Percentiles rank a stretch among this genome's conserved stretches.
Conservation (phyloP, 106 monocot species). For the Gastrodia elata region DNA sequence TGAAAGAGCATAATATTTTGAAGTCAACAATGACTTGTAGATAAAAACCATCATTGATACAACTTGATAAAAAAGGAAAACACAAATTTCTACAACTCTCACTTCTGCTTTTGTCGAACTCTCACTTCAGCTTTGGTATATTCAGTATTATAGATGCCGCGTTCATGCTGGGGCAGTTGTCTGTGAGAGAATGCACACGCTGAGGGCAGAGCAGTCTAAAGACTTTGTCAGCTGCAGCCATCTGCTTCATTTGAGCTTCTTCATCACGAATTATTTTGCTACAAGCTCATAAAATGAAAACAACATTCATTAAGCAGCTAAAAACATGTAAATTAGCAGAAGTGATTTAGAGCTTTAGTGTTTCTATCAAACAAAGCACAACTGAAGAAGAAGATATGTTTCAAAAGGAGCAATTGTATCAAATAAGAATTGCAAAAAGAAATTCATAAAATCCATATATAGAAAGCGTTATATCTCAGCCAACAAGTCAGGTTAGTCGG, state of each 20-base stretch:
- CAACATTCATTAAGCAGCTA: too few relatives aligned
- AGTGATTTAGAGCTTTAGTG: too few relatives aligned
- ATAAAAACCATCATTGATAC: too few relatives aligned
- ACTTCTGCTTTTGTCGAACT: neutral
- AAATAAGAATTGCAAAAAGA: neutral
- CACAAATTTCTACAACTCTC: too few relatives aligned
- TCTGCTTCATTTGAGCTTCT: conserved; percentile 37
- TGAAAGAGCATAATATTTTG: too few relatives aligned
- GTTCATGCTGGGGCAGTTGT: conserved; percentile 46
- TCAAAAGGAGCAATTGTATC: neutral
- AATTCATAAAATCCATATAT: neutral
- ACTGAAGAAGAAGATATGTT: neutral
- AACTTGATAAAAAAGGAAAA: too few relatives aligned
- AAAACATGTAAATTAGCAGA: too few relatives aligned
- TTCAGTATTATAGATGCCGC: conserved; percentile 62
- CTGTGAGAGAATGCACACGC: neutral
- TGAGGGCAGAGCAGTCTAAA: conserved; percentile 46
- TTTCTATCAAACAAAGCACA: neutral
- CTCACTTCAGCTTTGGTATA: conserved; percentile 5
- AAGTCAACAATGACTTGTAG: too few relatives aligned
- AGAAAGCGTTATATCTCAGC: neutral
- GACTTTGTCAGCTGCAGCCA: conserved; percentile 34
- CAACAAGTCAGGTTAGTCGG: neutral
- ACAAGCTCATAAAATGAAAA: conserved; percentile 8
- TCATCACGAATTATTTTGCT: conserved; percentile 55